Evolutionary conservation across 2,329 filamentous ascomycete species (phyloP).

Genomic region (Neonectria neomacrospora): DNA sequence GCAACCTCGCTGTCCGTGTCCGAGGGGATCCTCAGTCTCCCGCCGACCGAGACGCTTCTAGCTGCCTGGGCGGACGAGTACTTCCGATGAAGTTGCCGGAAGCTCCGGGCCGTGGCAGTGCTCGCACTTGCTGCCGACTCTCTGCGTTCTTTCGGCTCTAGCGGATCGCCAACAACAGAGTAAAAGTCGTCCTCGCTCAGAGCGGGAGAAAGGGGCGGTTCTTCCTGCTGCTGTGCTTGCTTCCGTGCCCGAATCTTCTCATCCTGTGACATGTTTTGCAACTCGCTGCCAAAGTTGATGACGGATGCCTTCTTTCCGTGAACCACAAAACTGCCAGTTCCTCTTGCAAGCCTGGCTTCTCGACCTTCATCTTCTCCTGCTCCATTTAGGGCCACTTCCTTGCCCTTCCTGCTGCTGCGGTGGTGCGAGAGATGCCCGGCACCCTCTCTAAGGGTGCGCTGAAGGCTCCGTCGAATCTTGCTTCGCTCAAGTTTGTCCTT

Average conservation of each 20-base stretch:
- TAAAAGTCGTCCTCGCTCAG: conserved; percentile 62
- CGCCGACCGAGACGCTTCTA: conserved; percentile 54
- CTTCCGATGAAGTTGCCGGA: conserved; percentile 70
- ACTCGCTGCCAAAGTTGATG: conserved; percentile 94
- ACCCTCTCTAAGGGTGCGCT: conserved; percentile 88
- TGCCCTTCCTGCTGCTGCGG: conserved; percentile 80
- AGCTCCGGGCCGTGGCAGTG: conserved; percentile 74
- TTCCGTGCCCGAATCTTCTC: conserved; percentile 76
- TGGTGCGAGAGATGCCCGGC: conserved; percentile 73
- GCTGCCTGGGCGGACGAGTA: conserved; percentile 65
- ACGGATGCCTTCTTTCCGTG: conserved; percentile 98
- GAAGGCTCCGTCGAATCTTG: conserved; percentile 85
- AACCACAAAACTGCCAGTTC: conserved; percentile 90
- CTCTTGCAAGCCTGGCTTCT: conserved; percentile 79
- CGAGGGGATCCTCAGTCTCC: conserved; percentile 59
- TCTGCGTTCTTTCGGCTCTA: conserved; percentile 62
- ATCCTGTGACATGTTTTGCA: conserved; percentile 80
- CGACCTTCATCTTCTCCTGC: conserved; percentile 54
- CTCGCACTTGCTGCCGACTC: conserved; percentile 73
- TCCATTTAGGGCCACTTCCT: conserved; percentile 59
- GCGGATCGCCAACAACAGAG: conserved; percentile 59
- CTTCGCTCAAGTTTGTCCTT: conserved; percentile 67
- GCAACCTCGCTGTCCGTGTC: conserved; percentile 71
- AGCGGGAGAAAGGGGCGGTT: conserved; percentile 49
- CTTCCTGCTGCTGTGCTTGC: conserved; percentile 56